Conservation (phyloP, 805 yeast species). For the Peterozyma toletana region DNA sequence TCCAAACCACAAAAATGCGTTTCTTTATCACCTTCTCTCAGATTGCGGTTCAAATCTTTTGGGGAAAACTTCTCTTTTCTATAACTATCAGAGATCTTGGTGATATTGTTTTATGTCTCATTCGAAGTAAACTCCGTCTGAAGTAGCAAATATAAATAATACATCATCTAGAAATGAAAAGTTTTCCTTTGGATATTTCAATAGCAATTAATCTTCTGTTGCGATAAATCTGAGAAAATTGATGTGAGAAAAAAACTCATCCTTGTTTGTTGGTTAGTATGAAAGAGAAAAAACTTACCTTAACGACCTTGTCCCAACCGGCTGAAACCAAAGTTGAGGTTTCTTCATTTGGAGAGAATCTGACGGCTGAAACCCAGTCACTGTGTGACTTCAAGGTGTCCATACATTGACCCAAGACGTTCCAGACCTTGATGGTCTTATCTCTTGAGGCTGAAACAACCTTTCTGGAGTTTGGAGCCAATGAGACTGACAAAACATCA, state of each 20-base stretch:
- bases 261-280: too few species aligned
- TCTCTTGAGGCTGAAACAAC: conserved; percentile 99
- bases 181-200: too few species aligned
- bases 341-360: conserved; percentile 84
- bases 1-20: too few species aligned
- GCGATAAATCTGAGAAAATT: not conserved
- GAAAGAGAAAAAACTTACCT: conserved; percentile 64
- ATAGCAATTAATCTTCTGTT: not conserved
- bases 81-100: conserved; percentile 94
- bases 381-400: conserved; percentile 91
- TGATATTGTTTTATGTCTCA: conserved; percentile 90
- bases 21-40: too few species aligned
- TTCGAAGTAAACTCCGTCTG: conserved; percentile 78
- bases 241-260: not conserved
- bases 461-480: conserved; percentile 94
- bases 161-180: conserved; percentile 53
- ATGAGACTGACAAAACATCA: conserved; percentile 95
- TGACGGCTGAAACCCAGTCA: conserved; percentile 99
- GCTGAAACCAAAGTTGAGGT: conserved; percentile 85
- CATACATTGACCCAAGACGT: conserved; percentile 96
- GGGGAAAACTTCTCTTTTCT: not conserved
- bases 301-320: conserved; percentile 97
- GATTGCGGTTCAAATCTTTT: not conserved
- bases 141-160: conserved; percentile 93
- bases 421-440: conserved; percentile 99